Evolutionary conservation across 305 asterid genomes (phyloP).

Genomic region (Fraxinus angustifolia): DNA sequence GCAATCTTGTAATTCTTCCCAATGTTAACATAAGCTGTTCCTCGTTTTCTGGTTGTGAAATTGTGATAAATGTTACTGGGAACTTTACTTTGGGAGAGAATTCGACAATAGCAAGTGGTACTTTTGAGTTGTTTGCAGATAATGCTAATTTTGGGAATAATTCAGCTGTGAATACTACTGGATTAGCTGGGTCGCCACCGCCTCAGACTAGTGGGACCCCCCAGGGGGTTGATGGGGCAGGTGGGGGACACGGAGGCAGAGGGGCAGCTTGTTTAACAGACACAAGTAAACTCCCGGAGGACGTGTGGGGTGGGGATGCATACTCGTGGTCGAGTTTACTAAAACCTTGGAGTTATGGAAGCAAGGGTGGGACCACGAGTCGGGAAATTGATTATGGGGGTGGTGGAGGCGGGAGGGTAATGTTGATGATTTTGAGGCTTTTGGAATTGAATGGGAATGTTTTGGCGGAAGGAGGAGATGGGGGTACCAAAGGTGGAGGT

Average conservation of each 20-base stretch:
- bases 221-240: conserved; percentile 86
- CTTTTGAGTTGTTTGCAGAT: conserved; percentile 59
- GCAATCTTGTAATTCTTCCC: conserved; percentile 71
- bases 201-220: conserved; percentile 96
- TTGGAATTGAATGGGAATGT: conserved; percentile 84
- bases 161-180: conserved; percentile 77
- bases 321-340: conserved; percentile 82
- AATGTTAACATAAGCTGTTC: conserved; percentile 65
- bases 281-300: conserved; percentile 68
- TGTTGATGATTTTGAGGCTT: conserved; percentile 41
- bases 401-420: conserved; percentile 95
- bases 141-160: conserved; percentile 67
- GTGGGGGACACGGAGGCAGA: conserved; percentile 98
- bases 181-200: conserved; percentile 82
- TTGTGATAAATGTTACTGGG: conserved; percentile 68
- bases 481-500: conserved; percentile 90
- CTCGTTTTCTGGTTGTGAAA: conserved; percentile 69
- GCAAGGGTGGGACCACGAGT: conserved; percentile 89
- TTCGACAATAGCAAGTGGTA: conserved; percentile 55
- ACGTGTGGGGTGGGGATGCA: conserved; percentile 98
- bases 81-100: conserved; percentile 65
- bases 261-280: conserved; percentile 87
- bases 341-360: conserved; percentile 82
- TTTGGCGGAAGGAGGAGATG: conserved; percentile 92
- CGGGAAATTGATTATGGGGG: conserved; percentile 85